A percentile compares a stretch with the other conserved stretches of the same genome.
Conservation (phyloP, 192 early-diverging fungal species). For the Phlyctochytrium planicorne region DNA sequence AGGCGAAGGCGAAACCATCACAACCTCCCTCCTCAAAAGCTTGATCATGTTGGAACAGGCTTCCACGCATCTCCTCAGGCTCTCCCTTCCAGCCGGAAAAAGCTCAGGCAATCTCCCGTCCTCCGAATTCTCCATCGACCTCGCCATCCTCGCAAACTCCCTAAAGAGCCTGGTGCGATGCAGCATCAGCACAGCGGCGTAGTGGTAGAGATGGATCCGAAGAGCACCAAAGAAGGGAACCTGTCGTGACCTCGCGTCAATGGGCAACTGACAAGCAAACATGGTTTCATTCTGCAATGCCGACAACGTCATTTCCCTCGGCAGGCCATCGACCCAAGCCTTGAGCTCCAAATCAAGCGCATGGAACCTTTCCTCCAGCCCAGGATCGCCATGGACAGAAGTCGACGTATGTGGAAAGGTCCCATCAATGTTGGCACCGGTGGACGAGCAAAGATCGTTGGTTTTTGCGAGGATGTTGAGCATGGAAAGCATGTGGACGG, state of each 20-base stretch:
- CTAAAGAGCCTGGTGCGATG: neutral
- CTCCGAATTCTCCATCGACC: neutral
- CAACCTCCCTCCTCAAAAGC: neutral
- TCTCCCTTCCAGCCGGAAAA: no score
- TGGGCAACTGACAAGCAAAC: neutral
- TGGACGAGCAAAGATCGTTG: no score
- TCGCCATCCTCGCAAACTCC: neutral
- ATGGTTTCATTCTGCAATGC: neutral
- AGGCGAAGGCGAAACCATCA: neutral
- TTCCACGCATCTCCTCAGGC: neutral
- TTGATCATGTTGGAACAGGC: neutral
- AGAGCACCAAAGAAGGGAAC: neutral
- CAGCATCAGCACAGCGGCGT: constrained; percentile 1
- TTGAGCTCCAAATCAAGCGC: neutral
- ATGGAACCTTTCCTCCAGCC: neutral
- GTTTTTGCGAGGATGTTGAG: no score
- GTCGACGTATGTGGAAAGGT: neutral
- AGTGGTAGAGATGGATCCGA: neutral
- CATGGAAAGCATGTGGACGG: neutral
- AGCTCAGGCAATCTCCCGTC: neutral
- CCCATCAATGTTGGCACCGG: neutral
- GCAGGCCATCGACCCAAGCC: neutral
- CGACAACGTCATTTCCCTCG: neutral
- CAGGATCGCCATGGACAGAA: neutral
- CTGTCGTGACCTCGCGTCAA: neutral